A percentile compares a stretch with the other conserved stretches of the same genome.
Evolutionary conservation across 2,329 filamentous ascomycete species (phyloP).

Genomic region (Tolypocladium nubicola): DNA sequence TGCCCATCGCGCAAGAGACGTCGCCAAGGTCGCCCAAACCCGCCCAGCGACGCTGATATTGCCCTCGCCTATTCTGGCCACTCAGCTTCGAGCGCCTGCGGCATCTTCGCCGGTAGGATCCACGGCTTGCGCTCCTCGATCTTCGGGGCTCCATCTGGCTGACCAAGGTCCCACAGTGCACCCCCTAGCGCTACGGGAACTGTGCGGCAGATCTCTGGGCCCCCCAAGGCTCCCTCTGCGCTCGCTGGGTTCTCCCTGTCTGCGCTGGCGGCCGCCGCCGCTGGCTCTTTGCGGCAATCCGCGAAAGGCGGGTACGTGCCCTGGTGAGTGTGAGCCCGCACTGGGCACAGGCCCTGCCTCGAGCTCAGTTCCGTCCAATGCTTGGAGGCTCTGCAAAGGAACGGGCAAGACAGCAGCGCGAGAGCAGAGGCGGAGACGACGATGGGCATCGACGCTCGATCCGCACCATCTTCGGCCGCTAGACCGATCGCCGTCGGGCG

Average conservation of each 20-base stretch:
- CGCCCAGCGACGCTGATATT: background rate
- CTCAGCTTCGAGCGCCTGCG: background rate
- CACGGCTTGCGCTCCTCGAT: background rate
- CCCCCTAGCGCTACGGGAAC: slow-evolving; percentile 1
- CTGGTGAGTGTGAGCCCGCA: background rate
- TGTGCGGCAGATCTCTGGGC: slow-evolving; percentile 4
- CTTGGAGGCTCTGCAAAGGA: background rate
- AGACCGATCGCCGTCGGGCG: no score
- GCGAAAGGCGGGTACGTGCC: background rate
- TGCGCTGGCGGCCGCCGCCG: background rate
- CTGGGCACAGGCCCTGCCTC: background rate
- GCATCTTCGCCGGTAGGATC: background rate
- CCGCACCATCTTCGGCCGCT: no score
- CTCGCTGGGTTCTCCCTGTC: no score
- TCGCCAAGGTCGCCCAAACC: background rate
- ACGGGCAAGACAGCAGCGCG: background rate
- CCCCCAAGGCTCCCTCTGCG: background rate
- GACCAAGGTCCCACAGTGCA: background rate
- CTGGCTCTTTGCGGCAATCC: background rate
- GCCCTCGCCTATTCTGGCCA: background rate
- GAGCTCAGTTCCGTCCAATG: background rate
- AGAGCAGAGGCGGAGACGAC: background rate
- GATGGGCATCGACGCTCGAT: background rate
- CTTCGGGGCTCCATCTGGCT: background rate
- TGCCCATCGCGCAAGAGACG: background rate